These are phyloP conservation scores for Petunia axillaris DNA, from an alignment of 257 asterid species.

Conservation along the genomic window DNA sequence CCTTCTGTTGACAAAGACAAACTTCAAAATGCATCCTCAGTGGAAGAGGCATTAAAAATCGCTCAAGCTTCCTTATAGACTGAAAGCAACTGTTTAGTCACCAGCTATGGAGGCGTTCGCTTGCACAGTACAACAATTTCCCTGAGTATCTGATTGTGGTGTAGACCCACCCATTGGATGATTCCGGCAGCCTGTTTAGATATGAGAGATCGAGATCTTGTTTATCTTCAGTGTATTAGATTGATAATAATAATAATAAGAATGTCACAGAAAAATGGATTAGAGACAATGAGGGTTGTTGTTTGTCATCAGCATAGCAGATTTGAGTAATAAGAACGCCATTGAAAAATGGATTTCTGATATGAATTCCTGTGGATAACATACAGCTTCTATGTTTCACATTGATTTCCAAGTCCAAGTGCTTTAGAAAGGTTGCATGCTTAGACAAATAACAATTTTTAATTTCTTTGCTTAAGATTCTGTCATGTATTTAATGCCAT, in stretches of 20 bases:
- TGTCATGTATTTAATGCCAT: background rate
- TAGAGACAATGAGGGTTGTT: background rate
- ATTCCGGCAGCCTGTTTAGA: background rate
- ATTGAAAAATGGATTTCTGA: background rate
- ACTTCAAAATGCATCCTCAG: slow-evolving; percentile 80
- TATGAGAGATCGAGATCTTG: background rate
- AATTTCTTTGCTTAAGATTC: background rate
- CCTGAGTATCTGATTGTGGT: background rate
- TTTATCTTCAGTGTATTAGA: background rate
- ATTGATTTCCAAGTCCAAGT: background rate
- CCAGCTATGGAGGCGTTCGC: background rate
- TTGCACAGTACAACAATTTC: background rate
- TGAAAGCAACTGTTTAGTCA: slow-evolving; percentile 39
- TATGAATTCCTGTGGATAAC: background rate
- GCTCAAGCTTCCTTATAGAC: slow-evolving; percentile 61
- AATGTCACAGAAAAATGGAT: background rate
- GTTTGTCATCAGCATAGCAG: background rate
- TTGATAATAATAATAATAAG: background rate
- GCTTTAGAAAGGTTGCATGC: background rate
- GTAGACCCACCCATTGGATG: background rate
- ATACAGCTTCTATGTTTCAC: background rate
- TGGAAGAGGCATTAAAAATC: slow-evolving; percentile 82
- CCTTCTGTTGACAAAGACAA: slow-evolving; percentile 68
- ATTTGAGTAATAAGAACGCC: slow-evolving; percentile 1
- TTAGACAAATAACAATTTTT: background rate